Base-by-base conservation (phyloP, 495 filamentous ascomycete species). In the Aspergillus ellipticus region DNA sequence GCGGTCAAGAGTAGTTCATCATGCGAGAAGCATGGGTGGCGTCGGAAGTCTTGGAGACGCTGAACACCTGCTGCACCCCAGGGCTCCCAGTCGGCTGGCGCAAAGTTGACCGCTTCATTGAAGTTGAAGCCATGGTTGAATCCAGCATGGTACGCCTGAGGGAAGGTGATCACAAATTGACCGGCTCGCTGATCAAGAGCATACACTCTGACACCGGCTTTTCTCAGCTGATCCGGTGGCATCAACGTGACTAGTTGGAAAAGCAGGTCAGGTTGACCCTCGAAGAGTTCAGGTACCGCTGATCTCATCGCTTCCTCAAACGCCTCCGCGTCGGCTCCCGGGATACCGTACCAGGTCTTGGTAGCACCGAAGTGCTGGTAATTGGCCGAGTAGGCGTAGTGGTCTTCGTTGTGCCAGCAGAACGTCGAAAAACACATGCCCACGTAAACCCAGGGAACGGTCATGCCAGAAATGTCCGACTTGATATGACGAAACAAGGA, bases 351-450 rank as follows among this genome's bases (percentile, higher is more conserved):
- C 94, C 94, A 99, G 0, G 94, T 99, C 72, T 99, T 99, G 0
- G 95, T 99, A 0, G 93, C 89, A 35, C 94, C 94, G 66, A 99
- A 96, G 64, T 99, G 94, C 63, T 99, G 94, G 61, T 99, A 99
- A 63, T 99, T 99, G 39, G 94, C 88, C 17, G 94, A 99, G 68
- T 99, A 99, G 0, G 94, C 85, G 63, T 96, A 96, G 63, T 99
- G 94, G 67, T 99, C 94, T 67, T 99, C 94, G 57, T 96, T 96
- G 66, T 99, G 94, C 94, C 94, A 99, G 70, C 94, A 99, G 67
- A 99, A 99, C 3, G 93, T 97, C 3, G 94, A 97, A 70, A 99
- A 99, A 63, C 92, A 95, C 94, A 99, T 99, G 56, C 94, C 94
- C n/a, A 99, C 95, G 67, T 99, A 99, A 6, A 97, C 84, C 94